These are phyloP conservation scores for Aspergillus clavatus DNA, from an alignment of 2,329 filamentous ascomycete genomes.

Conservation along the genomic window DNA sequence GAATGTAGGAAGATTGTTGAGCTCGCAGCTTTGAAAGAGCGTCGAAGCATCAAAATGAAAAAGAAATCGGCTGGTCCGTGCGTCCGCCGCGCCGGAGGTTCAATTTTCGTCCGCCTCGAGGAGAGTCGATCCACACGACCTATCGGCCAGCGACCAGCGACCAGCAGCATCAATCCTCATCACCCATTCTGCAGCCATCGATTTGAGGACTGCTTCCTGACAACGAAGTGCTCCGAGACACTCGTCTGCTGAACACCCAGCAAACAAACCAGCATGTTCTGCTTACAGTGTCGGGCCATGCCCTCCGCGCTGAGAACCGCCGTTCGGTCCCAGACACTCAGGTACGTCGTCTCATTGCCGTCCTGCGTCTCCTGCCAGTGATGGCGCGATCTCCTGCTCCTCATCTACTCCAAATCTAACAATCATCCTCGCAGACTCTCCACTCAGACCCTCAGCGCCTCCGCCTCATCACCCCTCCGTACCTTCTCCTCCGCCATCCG, in stretches of 20 bases:
- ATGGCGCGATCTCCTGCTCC: too few relatives aligned
- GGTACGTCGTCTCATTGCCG: conserved; percentile 13
- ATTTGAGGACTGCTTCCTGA: too few relatives aligned
- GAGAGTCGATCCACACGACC: too few relatives aligned
- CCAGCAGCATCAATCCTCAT: conserved; percentile 5
- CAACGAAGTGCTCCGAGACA: too few relatives aligned
- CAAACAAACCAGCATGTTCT: conserved; percentile 30
- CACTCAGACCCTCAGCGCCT: conserved; percentile 5
- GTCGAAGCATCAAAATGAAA: neutral
- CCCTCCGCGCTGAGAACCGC: conserved; percentile 24
- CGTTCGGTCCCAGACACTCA: conserved; percentile 8
- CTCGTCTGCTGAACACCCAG: too few relatives aligned
- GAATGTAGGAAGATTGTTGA: conserved; percentile 19
- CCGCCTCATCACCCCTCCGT: conserved; percentile 11
- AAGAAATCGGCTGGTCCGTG: conserved; percentile 25
- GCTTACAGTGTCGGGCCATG: conserved; percentile 30
- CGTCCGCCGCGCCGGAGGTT: conserved; percentile 27
- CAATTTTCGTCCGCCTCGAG: conserved; percentile 28
- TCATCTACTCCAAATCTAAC: too few relatives aligned
- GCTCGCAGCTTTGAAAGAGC: too few relatives aligned
- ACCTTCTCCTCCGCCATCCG: conserved; percentile 10
- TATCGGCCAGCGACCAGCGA: conserved; percentile 15
- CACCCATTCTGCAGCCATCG: conserved; percentile 9
- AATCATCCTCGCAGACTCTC: conserved; percentile 1
- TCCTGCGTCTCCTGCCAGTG: too few relatives aligned